Base-by-base conservation (phyloP, 129 eudicot genomes). In the Pseudognaphalium luteoalbum region DNA sequence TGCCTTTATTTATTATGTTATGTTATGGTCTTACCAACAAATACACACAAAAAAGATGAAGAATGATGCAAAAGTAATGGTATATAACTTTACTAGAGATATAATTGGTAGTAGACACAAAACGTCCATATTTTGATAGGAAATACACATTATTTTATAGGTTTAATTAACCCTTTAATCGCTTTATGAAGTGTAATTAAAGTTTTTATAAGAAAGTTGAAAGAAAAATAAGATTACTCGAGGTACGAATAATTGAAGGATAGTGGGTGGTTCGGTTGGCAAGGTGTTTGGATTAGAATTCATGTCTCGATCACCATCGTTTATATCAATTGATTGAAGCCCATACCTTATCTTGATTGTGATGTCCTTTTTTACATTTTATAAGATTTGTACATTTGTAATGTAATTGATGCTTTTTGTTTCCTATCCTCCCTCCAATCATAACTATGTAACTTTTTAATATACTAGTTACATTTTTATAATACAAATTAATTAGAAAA, bases 271-370 rank as follows among this genome's bases (percentile, higher is more conserved):
- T 52, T 64, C 1, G 33, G 65, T 65, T 75, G 80, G 72, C 72
- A 75, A 16, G 15, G 14, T 37, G 65, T 76, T 52, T 52, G 41
- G 56, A 16, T 76, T 76, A 20, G 65, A 28, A 25, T 25, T 25
- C 0, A 67, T 54, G 73, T 66, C 67, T 54, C 67, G 12, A 39
- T 76, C 74, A 67, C 67, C 37, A 66, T 9, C 9, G 14, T 56
- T 7, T 56, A 54, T 52, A 54, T 67, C 80, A 76, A 35, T 56
- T 76, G 80, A 67, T 76, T 67, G 32, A 76, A 67, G 12, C 81
- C 81, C 81, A 76, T 76, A 37, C 74, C 81, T 67, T 67, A 76
- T 76, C 81, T 66, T 67, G 59, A 76, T 54, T 54, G 68, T 22
- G 68, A 76, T 76, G 74, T 47, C 17, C 51, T 17, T 70, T 19